Conservation (phyloP, 2,329 filamentous ascomycete species). For the Alternaria hordeiaustralica region DNA sequence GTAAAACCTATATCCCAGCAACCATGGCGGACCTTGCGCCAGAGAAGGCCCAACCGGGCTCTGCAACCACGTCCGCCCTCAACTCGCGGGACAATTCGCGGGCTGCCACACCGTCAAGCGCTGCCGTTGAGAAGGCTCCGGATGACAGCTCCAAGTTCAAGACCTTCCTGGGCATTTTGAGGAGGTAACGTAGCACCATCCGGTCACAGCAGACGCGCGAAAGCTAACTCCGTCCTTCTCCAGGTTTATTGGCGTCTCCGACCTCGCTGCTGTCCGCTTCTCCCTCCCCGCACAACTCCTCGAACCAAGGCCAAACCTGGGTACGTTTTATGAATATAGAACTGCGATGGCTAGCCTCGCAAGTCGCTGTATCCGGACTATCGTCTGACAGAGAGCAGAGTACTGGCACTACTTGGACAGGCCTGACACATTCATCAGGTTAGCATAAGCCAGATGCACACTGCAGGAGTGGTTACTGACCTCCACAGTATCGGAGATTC, state of each 20-base stretch:
- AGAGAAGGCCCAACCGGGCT: conserved; percentile 33
- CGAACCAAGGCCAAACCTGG: conserved; percentile 92
- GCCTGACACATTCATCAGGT: conserved; percentile 84
- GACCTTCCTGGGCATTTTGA: conserved; percentile 85
- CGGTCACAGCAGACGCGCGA: not conserved
- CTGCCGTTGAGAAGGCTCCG: conserved; percentile 60
- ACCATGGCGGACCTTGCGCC: conserved; percentile 44
- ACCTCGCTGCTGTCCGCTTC: conserved; percentile 95
- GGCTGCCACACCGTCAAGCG: conserved; percentile 43
- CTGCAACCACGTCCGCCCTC: conserved; percentile 37
- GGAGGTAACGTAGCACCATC: conserved; percentile 67
- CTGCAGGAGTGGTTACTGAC: conserved; percentile 44
- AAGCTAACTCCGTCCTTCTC: conserved; percentile 17
- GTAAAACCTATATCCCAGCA: conserved; percentile 8
- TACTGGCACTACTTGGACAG: conserved; percentile 99
- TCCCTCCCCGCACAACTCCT: conserved; percentile 93
- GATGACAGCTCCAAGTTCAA: conserved; percentile 89
- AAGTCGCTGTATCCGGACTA: not conserved
- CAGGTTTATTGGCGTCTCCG: conserved; percentile 94
- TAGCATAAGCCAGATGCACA: conserved; percentile 24
- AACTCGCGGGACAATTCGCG: conserved; percentile 46
- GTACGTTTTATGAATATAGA: conserved; percentile 50
- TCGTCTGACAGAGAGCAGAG: conserved; percentile 61
- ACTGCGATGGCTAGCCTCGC: not conserved
- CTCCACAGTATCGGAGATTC: conserved; percentile 76